These are phyloP conservation scores for Cutaneotrichosporon sp. DNA, from an alignment of 1,284 basidiomycete species.

Conservation along the genomic window DNA sequence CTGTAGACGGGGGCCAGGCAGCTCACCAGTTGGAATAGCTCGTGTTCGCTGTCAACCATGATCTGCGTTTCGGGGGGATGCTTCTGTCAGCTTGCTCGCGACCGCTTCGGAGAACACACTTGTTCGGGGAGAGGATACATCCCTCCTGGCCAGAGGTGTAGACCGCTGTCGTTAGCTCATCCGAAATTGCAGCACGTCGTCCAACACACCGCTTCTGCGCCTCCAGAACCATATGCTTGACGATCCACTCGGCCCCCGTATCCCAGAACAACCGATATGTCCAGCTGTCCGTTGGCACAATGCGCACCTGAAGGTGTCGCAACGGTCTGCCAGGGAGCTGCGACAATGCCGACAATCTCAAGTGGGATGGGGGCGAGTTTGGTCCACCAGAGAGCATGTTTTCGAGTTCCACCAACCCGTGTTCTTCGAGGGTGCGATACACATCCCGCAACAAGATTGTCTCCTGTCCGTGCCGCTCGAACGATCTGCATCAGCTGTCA, in stretches of 20 bases:
- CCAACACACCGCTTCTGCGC: not conserved
- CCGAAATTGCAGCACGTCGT: too few relatives aligned
- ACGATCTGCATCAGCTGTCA: too few relatives aligned
- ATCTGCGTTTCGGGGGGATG: not conserved
- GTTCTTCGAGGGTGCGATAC: not conserved
- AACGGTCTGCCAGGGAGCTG: not conserved
- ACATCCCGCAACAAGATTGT: not conserved
- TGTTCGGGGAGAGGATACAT: not conserved
- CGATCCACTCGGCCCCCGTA: not conserved
- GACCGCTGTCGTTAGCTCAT: not conserved
- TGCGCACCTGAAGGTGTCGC: not conserved
- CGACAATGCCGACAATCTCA: not conserved
- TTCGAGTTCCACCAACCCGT: not conserved
- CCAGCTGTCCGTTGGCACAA: not conserved
- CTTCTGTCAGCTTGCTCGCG: not conserved
- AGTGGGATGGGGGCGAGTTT: not conserved
- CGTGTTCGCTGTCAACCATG: not conserved
- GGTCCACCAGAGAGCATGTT: not conserved
- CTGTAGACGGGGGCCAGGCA: too few relatives aligned
- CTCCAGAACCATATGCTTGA: not conserved
- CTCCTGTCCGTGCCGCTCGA: not conserved
- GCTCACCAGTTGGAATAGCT: not conserved
- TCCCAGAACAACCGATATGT: not conserved
- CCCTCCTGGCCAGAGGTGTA: not conserved
- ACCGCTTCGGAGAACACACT: not conserved